Conservation (phyloP, 2,329 filamentous ascomycete species). For the Penicillium sp. region DNA sequence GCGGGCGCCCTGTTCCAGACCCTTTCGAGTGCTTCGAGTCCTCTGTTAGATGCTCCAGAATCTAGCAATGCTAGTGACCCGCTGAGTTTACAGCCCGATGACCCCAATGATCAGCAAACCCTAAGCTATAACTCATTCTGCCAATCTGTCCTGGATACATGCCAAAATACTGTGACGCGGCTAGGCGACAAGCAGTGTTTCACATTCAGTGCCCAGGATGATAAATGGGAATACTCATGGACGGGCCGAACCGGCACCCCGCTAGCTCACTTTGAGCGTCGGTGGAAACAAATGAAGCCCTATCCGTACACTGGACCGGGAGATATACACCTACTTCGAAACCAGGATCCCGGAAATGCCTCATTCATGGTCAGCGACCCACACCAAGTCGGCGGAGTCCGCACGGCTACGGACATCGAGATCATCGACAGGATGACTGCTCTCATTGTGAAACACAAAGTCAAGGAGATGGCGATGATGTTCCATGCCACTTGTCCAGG, state of each 20-base stretch:
- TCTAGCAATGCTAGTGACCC: too few species aligned
- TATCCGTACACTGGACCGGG: background rate
- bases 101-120: slow-evolving; percentile 1
- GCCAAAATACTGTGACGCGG: background rate
- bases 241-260: slow-evolving; percentile 10
- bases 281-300: background rate
- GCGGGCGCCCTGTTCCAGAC: background rate
- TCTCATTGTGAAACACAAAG: background rate
- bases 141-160: slow-evolving; percentile 1
- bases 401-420: background rate
- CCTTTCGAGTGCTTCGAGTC: slow-evolving; percentile 5
- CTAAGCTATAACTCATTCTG: slow-evolving; percentile 5
- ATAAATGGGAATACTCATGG: slow-evolving; percentile 10
- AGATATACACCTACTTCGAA: background rate
- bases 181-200: slow-evolving; percentile 1
- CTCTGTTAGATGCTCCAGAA: background rate
- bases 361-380: background rate
- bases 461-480: background rate
- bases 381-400: background rate
- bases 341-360: background rate
- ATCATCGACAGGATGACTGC: background rate
- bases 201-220: slow-evolving; percentile 6
- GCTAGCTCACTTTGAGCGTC: slow-evolving; percentile 1
- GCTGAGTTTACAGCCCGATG: slow-evolving; percentile 1
- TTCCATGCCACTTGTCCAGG: slow-evolving; percentile 2